These are phyloP conservation scores for Pleurotus platypus DNA, from an alignment of 768 basidiomycete species.

Conservation along the genomic window DNA sequence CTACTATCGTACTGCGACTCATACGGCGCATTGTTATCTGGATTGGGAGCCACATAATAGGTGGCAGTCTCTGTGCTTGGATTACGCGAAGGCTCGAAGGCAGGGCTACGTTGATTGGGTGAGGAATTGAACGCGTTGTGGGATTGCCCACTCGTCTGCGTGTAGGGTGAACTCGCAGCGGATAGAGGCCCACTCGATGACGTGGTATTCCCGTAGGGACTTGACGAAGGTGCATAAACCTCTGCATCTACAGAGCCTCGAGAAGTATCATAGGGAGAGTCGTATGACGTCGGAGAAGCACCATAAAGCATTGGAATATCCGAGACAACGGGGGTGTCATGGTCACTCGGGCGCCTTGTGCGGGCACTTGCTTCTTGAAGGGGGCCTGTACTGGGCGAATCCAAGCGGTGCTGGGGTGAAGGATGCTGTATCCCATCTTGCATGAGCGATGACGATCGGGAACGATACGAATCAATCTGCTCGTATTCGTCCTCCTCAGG, in stretches of 20 bases:
- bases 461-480: not conserved
- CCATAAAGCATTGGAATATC: not conserved
- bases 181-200: not conserved
- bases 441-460: not conserved
- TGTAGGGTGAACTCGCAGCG: slow-evolving; percentile 2
- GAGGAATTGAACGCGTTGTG: not conserved
- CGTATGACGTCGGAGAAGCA: not conserved
- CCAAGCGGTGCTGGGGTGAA: not conserved
- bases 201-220: slow-evolving; percentile 1
- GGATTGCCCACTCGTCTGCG: slow-evolving; percentile 1
- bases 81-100: not conserved
- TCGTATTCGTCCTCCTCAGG: too few relatives aligned
- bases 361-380: not conserved
- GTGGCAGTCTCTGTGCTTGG: not conserved
- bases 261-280: slow-evolving; percentile 1
- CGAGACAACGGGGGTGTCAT: not conserved
- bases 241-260: not conserved
- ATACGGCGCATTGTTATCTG: not conserved
- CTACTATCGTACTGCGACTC: not conserved
- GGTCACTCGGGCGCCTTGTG: not conserved
- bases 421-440: not conserved
- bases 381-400: not conserved
- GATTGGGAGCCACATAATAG: not conserved
- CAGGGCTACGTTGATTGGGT: not conserved
- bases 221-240: not conserved